Conservation (phyloP, 2,329 filamentous ascomycete species). For the Lasiodiplodia sp. region DNA sequence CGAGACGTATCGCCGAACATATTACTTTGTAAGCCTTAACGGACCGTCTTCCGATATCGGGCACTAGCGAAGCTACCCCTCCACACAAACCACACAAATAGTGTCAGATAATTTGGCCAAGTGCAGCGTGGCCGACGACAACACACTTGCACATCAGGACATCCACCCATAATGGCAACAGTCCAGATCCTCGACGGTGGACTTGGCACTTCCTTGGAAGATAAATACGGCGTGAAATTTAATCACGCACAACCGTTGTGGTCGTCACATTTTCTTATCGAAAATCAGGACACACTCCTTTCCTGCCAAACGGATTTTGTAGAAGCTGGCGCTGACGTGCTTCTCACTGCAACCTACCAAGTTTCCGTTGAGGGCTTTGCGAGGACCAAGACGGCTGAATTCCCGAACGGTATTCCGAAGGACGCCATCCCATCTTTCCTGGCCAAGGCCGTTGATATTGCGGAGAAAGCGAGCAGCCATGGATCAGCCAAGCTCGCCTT, state of each 20-base stretch:
- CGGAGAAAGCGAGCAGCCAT: not conserved
- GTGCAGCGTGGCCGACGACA: too few relatives aligned
- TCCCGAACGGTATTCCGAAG: constrained; percentile 2
- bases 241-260: constrained; percentile 3
- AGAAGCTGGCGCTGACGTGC: constrained; percentile 8
- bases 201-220: not conserved
- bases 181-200: constrained; percentile 12
- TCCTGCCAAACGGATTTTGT: constrained; percentile 2
- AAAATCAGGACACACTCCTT: constrained; percentile 4
- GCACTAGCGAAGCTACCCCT: not conserved
- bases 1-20: not conserved
- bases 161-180: not conserved
- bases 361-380: not conserved
- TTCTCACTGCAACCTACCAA: constrained; percentile 18
- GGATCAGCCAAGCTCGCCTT: not conserved
- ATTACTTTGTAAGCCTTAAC: too few relatives aligned
- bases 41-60: not conserved
- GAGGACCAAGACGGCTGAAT: not conserved
- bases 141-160: too few relatives aligned
- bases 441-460: not conserved
- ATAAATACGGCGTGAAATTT: constrained; percentile 8
- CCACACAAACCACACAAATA: not conserved
- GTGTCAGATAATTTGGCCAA: not conserved
- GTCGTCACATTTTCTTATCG: constrained; percentile 13
- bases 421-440: not conserved